phyloP scores from a whole-genome alignment of 2,329 filamentous ascomycete genomes.

The Periglandula ipomoeae region DNA sequence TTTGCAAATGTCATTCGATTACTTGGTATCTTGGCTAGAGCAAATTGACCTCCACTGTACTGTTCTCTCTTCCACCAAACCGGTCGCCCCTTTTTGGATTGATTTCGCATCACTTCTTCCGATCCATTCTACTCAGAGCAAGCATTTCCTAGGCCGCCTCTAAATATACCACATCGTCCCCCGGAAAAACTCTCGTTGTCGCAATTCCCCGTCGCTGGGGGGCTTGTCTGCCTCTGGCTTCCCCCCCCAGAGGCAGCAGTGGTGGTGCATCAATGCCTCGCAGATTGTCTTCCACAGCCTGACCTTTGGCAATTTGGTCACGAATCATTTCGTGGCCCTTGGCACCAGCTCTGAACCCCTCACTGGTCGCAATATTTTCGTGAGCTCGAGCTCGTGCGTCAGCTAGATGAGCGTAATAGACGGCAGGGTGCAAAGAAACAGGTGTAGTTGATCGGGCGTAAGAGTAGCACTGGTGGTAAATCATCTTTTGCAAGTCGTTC shows the following conservation, averaged over 20 bases:
- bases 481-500: constrained; percentile 71
- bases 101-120: constrained; percentile 4
- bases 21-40: background rate
- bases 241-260: constrained; percentile 23
- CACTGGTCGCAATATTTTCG: constrained; percentile 41
- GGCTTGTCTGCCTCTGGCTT: constrained; percentile 11
- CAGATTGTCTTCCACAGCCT: constrained; percentile 14
- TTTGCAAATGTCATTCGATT: background rate
- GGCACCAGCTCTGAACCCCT: constrained; percentile 33
- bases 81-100: constrained; percentile 25
- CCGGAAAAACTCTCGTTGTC: constrained; percentile 26
- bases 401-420: constrained; percentile 94
- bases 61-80: constrained; percentile 23
- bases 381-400: constrained; percentile 72
- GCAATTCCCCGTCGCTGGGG: constrained; percentile 19
- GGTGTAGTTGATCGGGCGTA: constrained; percentile 89
- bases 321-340: constrained; percentile 33
- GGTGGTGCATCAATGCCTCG: constrained; percentile 18
- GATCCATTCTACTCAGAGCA: constrained; percentile 8
- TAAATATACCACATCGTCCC: constrained; percentile 37
- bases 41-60: constrained; percentile 21
- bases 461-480: constrained; percentile 92
- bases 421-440: constrained; percentile 77
- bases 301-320: constrained; percentile 31
- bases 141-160: background rate